A percentile compares a stretch with the other conserved stretches of the same genome.
These are phyloP conservation scores for Irpex sp. DNA, from an alignment of 1,284 basidiomycete species.

Conservation along the genomic window DNA sequence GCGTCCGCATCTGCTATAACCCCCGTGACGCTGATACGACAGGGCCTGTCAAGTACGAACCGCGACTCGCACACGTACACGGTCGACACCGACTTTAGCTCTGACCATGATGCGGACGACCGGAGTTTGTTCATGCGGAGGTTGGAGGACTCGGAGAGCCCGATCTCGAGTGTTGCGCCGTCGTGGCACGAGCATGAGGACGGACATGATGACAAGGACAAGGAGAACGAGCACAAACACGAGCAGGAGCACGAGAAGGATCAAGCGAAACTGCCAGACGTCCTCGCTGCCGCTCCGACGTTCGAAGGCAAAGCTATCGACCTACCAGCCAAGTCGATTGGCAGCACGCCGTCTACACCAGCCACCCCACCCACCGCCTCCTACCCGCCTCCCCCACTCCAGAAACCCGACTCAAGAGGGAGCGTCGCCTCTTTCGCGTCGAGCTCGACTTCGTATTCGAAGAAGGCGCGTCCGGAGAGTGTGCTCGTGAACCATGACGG, in stretches of 20 bases:
- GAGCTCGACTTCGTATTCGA: slow-evolving; percentile 55
- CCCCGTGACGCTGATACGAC: slow-evolving; percentile 21
- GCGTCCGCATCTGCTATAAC: slow-evolving; percentile 13
- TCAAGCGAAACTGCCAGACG: background rate
- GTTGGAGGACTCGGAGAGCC: slow-evolving; percentile 37
- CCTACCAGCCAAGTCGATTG: background rate
- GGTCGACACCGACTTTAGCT: slow-evolving; percentile 46
- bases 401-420: slow-evolving; percentile 41
- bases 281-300: background rate
- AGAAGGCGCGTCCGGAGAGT: slow-evolving; percentile 74
- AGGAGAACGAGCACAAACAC: background rate
- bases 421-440: slow-evolving; percentile 57
- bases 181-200: slow-evolving; percentile 36
- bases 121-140: slow-evolving; percentile 40
- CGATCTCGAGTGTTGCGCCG: slow-evolving; percentile 45
- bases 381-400: slow-evolving; percentile 49
- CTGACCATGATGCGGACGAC: slow-evolving; percentile 35
- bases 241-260: background rate
- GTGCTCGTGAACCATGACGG: slow-evolving; percentile 54
- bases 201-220: slow-evolving; percentile 19
- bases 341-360: background rate
- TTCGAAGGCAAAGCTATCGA: background rate
- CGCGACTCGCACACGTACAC: slow-evolving; percentile 22
- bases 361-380: slow-evolving; percentile 20
- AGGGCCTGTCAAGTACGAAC: slow-evolving; percentile 19